phyloP scores from a whole-genome alignment of 257 asterid species.

The Voacanga thouarsii region DNA sequence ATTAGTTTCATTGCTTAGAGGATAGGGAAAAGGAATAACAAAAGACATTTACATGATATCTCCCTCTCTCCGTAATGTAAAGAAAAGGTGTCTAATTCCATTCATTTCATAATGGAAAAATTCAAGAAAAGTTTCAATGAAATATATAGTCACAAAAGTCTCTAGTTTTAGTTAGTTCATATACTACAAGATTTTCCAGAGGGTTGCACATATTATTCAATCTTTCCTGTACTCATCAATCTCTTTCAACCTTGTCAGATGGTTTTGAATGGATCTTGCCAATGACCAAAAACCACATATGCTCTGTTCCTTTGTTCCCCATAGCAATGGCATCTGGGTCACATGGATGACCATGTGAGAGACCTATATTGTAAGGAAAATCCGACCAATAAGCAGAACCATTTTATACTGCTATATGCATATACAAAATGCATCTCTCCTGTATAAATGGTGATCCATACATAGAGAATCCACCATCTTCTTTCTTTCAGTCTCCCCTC shows the following conservation, averaged over 20 bases:
- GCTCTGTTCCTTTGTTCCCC: conserved; percentile 41
- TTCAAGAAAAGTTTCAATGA: no score
- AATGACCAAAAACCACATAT: conserved; percentile 26
- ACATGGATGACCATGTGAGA: conserved; percentile 36
- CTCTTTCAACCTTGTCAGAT: conserved; percentile 25
- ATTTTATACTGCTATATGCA: background rate
- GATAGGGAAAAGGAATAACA: no score
- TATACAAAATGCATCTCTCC: no score
- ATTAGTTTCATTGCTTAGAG: no score
- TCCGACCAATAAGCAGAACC: conserved; percentile 13
- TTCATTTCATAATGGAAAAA: no score
- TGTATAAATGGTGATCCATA: background rate
- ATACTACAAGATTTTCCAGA: background rate
- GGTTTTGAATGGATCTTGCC: conserved; percentile 23
- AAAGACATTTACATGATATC: no score
- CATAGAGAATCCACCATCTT: conserved; percentile 14
- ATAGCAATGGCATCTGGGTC: conserved; percentile 44
- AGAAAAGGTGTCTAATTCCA: no score
- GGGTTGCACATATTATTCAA: background rate
- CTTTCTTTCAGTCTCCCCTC: background rate
- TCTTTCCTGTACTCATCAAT: background rate
- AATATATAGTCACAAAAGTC: no score
- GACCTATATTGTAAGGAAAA: conserved; percentile 8
- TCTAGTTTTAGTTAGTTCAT: background rate
- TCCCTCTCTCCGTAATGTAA: no score